A percentile compares a stretch with the other conserved stretches of the same genome.
phyloP scores from a whole-genome alignment of 129 eudicot genomes.

The Centella asiatica region DNA sequence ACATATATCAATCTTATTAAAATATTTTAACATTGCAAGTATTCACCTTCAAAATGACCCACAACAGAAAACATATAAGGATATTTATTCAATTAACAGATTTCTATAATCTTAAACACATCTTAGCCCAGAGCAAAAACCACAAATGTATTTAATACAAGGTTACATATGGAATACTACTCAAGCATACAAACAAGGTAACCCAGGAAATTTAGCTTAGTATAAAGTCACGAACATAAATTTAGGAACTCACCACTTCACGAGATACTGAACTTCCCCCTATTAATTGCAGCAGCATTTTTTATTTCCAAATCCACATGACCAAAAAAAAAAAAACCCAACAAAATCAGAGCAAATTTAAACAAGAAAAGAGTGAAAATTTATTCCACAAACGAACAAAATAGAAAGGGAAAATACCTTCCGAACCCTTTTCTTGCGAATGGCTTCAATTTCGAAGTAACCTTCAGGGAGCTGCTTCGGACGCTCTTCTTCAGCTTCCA shows the following conservation, averaged over 20 bases:
- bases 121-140: too few relatives aligned
- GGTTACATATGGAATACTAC: too few relatives aligned
- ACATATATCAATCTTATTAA: not conserved
- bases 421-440: conserved; percentile 49
- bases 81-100: too few relatives aligned
- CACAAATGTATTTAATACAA: too few relatives aligned
- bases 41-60: not conserved
- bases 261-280: conserved; percentile 70
- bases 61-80: not conserved
- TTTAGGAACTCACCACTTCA: conserved; percentile 44
- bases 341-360: conserved; percentile 4
- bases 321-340: conserved; percentile 1
- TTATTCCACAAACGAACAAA: not conserved
- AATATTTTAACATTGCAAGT: not conserved
- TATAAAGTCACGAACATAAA: not conserved
- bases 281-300: conserved; percentile 27
- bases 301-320: conserved; percentile 9
- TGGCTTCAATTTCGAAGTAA: conserved; percentile 62
- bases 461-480: conserved; percentile 66
- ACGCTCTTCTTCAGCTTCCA: conserved; percentile 17
- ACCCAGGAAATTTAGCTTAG: not conserved
- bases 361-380: conserved; percentile 1
- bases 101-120: too few relatives aligned
- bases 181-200: too few relatives aligned
- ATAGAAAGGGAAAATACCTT: conserved; percentile 41